These are phyloP conservation scores for Trichomonas vaginalis DNA, from an alignment of 208 protist species.

Conservation along the genomic window DNA sequence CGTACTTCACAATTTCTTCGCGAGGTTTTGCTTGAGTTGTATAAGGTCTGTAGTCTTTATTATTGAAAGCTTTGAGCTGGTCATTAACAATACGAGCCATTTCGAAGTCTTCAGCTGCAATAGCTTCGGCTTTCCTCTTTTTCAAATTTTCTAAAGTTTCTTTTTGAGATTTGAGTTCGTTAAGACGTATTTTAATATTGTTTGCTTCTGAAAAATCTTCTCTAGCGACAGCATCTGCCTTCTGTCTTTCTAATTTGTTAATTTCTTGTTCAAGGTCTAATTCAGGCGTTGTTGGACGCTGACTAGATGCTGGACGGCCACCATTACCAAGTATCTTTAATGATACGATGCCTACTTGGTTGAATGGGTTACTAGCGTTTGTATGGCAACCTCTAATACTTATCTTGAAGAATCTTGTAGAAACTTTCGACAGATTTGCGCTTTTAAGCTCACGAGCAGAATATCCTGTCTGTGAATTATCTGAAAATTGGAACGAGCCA, in stretches of 20 bases:
- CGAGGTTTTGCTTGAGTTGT: background rate
- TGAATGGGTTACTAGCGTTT: background rate
- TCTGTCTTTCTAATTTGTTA: background rate
- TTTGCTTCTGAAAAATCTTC: background rate
- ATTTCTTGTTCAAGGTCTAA: background rate
- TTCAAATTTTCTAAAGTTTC: background rate
- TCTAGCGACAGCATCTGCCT: background rate
- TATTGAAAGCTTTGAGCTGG: background rate
- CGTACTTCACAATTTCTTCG: background rate
- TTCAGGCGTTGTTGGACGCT: background rate
- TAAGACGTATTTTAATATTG: background rate
- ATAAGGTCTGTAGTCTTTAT: background rate
- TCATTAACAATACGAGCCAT: background rate
- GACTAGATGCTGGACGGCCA: background rate
- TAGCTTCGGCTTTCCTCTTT: background rate
- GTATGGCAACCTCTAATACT: background rate
- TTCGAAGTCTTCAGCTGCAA: background rate
- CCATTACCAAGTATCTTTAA: background rate
- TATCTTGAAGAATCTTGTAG: background rate
- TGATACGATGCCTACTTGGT: slow-evolving; percentile 11
- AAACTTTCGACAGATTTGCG: background rate
- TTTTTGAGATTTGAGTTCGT: background rate
- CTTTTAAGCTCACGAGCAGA: background rate
- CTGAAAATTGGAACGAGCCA: slow-evolving; percentile 8
- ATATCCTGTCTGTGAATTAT: background rate